Base-by-base conservation (phyloP, 1,284 basidiomycete species). In the Austroboletus olivaceoglutinosus region DNA sequence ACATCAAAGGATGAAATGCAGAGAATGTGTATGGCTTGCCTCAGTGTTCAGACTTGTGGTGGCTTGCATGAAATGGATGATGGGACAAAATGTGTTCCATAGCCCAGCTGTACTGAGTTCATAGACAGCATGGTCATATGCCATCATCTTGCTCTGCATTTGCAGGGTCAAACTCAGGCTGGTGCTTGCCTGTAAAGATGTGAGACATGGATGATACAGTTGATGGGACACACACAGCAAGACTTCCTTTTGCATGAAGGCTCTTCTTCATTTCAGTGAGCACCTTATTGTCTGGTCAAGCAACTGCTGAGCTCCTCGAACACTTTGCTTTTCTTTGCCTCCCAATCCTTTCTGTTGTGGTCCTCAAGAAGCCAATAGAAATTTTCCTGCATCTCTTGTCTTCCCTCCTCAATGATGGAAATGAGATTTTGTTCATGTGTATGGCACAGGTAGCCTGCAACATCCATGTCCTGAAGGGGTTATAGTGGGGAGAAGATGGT, bases 381-480 rank as follows among this genome's bases (percentile, higher is more conserved):
- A 57, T 91, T 86, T 54, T 89, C 80, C 58, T 93, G 85, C 0
- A 93, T 96, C 58, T 92, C 86, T 53, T 86, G 82, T 43, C 93
- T 76, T 5, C 89, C 89, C 64, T 96, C 91, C 67, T 97, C 93
- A 52, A 98, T 95, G 3, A 92, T 91, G 5, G 91, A 90, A 54
- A 97, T 91, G 51, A 98, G 83, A 56, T 91, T 92, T 68, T 96
- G 93, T 69, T 98, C 93, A 63, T 96, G 93, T 7, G 91, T 89
- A 70, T 94, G 90, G 19, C 91, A 87, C 29, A 96, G 80, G 68
- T 90, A 95, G 30, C 91, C 90, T 31, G 87, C 82, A 40, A 96
- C 86, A 65, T 96, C 93, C 0, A 91, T 95, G 71, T 96, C 93
- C 67, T 90, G 88, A 23, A 96, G 78, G 8, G 92, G 88, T 62